phyloP scores from a whole-genome alignment of 768 basidiomycete species.

The Termitomyces bulborhizus region DNA sequence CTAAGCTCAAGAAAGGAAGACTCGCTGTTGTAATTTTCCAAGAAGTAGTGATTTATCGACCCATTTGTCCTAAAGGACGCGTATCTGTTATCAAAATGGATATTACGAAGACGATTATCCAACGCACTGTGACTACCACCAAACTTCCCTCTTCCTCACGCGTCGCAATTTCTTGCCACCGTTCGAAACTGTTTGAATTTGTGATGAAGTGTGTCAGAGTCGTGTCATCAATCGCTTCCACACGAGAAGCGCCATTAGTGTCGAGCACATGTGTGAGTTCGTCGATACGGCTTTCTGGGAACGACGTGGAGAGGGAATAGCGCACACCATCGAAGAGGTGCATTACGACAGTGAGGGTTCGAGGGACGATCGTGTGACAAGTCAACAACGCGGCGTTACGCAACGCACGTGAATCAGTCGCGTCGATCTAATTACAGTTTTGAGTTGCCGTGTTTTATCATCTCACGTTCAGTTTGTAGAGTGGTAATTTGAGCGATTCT shows the following conservation, averaged over 20 bases:
- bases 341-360: constrained; percentile 2
- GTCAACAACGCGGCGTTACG: constrained; percentile 13
- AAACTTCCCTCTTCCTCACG: constrained; percentile 19
- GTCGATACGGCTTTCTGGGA: constrained; percentile 31
- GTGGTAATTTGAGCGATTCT: no score
- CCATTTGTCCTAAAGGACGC: constrained; percentile 49
- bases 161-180: constrained; percentile 36
- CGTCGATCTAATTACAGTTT: no score
- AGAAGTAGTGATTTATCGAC: constrained; percentile 60
- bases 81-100: not conserved
- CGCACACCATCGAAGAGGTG: constrained; percentile 32
- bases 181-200: constrained; percentile 48
- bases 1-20: constrained; percentile 6
- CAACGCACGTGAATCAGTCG: not conserved
- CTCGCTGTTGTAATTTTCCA: constrained; percentile 52
- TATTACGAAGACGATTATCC: not conserved
- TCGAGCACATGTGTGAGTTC: constrained; percentile 45
- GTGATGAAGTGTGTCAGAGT: constrained; percentile 50
- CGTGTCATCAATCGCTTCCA: constrained; percentile 26
- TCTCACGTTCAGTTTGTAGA: no score
- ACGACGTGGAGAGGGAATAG: constrained; percentile 46
- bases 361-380: constrained; percentile 6
- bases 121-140: constrained; percentile 32
- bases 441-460: no score
- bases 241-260: constrained; percentile 41